Evolutionary conservation across 73 alveolate species (phyloP).

Genomic region (Uronychia setigera): DNA sequence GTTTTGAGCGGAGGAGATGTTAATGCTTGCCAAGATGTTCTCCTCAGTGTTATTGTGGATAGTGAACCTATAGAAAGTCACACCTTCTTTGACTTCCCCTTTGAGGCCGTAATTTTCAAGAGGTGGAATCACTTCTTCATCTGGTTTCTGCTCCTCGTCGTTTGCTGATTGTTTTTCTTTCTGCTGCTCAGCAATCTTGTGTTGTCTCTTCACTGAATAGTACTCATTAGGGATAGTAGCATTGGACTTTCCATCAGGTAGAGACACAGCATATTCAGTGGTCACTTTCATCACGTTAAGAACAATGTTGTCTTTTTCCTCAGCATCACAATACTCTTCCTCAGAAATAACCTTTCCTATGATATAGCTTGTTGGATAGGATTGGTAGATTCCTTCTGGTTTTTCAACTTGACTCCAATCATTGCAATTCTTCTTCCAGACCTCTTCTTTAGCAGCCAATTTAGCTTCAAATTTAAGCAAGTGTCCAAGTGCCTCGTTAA

Average conservation of each 20-base stretch:
- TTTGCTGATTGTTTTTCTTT: no score
- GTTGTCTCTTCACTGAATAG: not conserved
- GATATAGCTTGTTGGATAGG: constrained; percentile 1
- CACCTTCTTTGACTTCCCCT: not conserved
- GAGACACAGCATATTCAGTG: constrained; percentile 6
- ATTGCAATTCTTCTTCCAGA: not conserved
- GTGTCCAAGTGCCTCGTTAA: constrained; percentile 15
- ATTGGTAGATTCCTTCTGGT: not conserved
- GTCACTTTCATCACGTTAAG: not conserved
- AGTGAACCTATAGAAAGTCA: not conserved
- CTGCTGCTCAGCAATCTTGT: not conserved
- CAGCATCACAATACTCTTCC: not conserved
- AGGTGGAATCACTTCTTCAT: not conserved
- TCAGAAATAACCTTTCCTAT: not conserved
- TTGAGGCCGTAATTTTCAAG: not conserved
- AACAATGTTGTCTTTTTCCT: constrained; percentile 14
- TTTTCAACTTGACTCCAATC: constrained; percentile 6
- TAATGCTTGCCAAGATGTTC: not conserved
- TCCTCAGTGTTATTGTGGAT: not conserved
- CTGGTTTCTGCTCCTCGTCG: not conserved
- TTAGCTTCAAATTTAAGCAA: constrained; percentile 25
- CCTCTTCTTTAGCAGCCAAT: not conserved
- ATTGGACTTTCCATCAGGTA: constrained; percentile 12
- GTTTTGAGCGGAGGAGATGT: not conserved
- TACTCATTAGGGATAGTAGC: constrained; percentile 10